Conservation (phyloP, 164 flowering plant species). For the Houttuynia cordata region DNA sequence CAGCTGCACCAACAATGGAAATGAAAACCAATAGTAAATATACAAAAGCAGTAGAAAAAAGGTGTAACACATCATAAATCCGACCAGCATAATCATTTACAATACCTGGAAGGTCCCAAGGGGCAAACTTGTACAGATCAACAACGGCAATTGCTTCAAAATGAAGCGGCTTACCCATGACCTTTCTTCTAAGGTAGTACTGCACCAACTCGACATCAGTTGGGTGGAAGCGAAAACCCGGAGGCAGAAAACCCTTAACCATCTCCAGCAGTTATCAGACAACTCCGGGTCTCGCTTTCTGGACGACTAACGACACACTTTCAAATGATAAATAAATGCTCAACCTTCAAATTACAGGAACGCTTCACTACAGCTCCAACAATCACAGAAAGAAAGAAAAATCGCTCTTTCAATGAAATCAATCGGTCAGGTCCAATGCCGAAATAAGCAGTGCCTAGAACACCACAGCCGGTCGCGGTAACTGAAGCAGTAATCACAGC, state of each 20-base stretch:
- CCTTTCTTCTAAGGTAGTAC: constrained; percentile 63
- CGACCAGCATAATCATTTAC: not conserved
- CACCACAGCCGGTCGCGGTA: constrained; percentile 6
- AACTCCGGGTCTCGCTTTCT: not conserved
- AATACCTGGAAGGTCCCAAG: constrained; percentile 85
- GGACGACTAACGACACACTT: not conserved
- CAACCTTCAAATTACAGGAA: not conserved
- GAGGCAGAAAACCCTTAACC: constrained; percentile 35
- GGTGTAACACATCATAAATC: not conserved
- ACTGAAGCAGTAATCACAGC: constrained; percentile 2
- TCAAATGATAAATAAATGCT: not conserved
- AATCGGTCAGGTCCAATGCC: constrained; percentile 7
- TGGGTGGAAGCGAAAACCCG: constrained; percentile 90
- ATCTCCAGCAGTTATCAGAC: constrained; percentile 8
- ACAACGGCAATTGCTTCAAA: constrained; percentile 44
- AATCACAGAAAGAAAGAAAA: not conserved
- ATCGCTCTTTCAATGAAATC: not conserved
- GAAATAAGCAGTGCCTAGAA: not conserved
- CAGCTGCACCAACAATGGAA: not conserved
- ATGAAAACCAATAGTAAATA: not conserved
- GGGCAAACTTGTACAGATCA: constrained; percentile 55
- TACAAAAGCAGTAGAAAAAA: not conserved
- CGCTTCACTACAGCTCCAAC: not conserved
- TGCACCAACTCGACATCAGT: constrained; percentile 64
- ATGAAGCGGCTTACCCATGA: constrained; percentile 30